Evolutionary conservation across 78 protist species (phyloP).

Genomic region (Protostelium mycophagum): DNA sequence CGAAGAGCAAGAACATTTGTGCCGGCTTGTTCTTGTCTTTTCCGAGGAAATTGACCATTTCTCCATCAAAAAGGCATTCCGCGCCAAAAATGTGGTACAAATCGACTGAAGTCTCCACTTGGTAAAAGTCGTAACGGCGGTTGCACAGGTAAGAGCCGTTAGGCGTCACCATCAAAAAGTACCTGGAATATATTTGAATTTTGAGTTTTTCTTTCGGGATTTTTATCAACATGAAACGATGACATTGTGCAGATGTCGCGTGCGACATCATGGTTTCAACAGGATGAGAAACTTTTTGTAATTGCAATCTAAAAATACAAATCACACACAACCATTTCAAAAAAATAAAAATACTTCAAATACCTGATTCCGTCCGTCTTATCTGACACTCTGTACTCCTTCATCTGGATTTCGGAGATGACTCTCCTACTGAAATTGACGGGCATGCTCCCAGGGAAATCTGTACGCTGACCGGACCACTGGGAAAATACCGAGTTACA

Average conservation of each 20-base stretch:
- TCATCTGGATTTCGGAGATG: conserved; percentile 18
- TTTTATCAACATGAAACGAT: no score
- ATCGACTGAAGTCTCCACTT: background rate
- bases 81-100: conserved; percentile 2
- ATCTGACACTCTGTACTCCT: conserved; percentile 39
- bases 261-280: no score
- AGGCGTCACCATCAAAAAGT: conserved; percentile 12
- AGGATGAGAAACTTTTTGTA: no score
- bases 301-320: no score
- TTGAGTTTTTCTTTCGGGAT: no score
- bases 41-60: conserved; percentile 50
- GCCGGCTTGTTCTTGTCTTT: background rate
- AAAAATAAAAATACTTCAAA: no score
- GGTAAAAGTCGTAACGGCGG: conserved; percentile 41
- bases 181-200: background rate
- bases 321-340: no score
- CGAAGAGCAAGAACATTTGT: background rate
- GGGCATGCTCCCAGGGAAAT: conserved; percentile 59
- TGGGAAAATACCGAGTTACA: background rate
- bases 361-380: conserved; percentile 54
- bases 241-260: no score
- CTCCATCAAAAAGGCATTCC: conserved; percentile 49
- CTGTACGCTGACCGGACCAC: background rate
- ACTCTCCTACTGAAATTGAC: conserved; percentile 43
- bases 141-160: conserved; percentile 16